Conservation (phyloP, 2,329 filamentous ascomycete genomes). For the Botrytis deweyae region DNA sequence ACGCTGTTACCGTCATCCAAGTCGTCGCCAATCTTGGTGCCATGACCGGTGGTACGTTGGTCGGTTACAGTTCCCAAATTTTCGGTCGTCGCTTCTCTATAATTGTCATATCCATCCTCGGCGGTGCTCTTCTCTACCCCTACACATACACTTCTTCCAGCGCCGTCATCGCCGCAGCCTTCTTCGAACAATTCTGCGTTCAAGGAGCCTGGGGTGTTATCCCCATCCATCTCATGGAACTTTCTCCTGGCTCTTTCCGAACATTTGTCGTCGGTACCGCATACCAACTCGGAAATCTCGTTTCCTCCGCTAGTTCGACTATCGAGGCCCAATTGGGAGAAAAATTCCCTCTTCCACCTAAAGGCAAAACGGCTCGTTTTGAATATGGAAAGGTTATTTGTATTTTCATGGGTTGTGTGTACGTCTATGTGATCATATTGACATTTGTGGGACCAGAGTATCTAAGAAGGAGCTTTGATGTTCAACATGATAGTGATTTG, state of each 20-base stretch:
- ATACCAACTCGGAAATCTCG: slow-evolving; percentile 75
- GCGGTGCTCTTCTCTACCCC: slow-evolving; percentile 78
- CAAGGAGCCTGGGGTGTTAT: slow-evolving; percentile 76
- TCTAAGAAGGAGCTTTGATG: slow-evolving; percentile 18
- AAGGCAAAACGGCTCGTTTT: slow-evolving; percentile 54
- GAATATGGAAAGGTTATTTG: slow-evolving; percentile 82
- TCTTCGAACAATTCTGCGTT: slow-evolving; percentile 80
- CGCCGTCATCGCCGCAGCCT: slow-evolving; percentile 73
- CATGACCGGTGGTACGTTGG: slow-evolving; percentile 63
- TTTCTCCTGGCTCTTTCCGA: slow-evolving; percentile 68
- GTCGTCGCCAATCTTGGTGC: slow-evolving; percentile 72
- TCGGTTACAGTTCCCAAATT: slow-evolving; percentile 68
- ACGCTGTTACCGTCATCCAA: slow-evolving; percentile 63
- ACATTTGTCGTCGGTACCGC: slow-evolving; percentile 69
- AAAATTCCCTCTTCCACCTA: slow-evolving; percentile 67
- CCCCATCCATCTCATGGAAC: slow-evolving; percentile 72
- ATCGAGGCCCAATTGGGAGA: slow-evolving; percentile 76
- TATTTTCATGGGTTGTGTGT: slow-evolving; percentile 73
- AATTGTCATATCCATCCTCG: slow-evolving; percentile 61
- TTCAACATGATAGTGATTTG: slow-evolving; percentile 22
- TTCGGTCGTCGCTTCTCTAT: slow-evolving; percentile 69
- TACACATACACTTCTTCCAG: slow-evolving; percentile 69
- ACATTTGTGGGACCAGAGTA: slow-evolving; percentile 21
- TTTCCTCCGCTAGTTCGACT: slow-evolving; percentile 69
- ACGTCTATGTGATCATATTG: slow-evolving; percentile 20